These are phyloP conservation scores for Marchantia paleacea DNA, from an alignment of 225 moss, liverwort and hornwort genomes.

Conservation along the genomic window DNA sequence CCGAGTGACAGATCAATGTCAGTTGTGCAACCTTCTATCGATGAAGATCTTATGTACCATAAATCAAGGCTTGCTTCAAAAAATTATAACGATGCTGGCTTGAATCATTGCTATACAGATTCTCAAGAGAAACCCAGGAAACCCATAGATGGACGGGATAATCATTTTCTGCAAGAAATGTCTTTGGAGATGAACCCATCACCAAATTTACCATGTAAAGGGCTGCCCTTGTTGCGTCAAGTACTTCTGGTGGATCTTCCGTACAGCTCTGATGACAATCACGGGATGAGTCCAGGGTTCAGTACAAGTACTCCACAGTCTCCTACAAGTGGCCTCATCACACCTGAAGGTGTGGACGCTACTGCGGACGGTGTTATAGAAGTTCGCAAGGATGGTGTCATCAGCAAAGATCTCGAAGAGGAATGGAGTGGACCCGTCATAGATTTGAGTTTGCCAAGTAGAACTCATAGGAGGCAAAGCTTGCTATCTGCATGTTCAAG, in stretches of 20 bases:
- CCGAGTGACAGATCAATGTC: slow-evolving; percentile 25
- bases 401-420: slow-evolving; percentile 24
- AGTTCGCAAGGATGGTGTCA: slow-evolving; percentile 11
- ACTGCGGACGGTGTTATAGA: slow-evolving; percentile 1
- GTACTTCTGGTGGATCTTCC: slow-evolving; percentile 16
- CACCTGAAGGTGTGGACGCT: not conserved
- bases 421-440: slow-evolving; percentile 19
- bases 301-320: slow-evolving; percentile 17
- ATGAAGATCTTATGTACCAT: slow-evolving; percentile 20
- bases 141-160: slow-evolving; percentile 6
- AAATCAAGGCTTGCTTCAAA: not conserved
- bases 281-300: slow-evolving; percentile 13
- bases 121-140: not conserved
- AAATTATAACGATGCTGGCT: not conserved
- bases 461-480: slow-evolving; percentile 8
- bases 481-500: slow-evolving; percentile 11
- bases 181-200: slow-evolving; percentile 3
- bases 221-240: slow-evolving; percentile 9
- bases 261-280: slow-evolving; percentile 9
- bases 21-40: slow-evolving; percentile 11
- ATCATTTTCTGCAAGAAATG: slow-evolving; percentile 5
- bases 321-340: not conserved
- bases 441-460: slow-evolving; percentile 17
- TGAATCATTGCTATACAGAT: not conserved
- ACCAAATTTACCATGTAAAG: not conserved